Conservation (phyloP, 176 grass and related monocot species). For the Lolium rigidum region DNA sequence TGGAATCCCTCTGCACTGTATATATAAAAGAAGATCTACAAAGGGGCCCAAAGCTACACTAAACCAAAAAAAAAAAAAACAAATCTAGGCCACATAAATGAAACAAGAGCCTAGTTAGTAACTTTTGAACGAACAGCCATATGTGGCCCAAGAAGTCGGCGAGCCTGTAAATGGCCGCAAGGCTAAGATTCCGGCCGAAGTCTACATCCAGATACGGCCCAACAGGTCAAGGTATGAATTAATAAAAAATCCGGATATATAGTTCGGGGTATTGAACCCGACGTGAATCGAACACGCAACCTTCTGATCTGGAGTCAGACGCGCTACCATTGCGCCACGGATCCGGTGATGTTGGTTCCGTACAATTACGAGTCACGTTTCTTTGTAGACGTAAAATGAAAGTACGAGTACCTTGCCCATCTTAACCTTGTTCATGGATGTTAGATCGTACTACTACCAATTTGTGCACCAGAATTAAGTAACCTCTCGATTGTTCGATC, state of each 20-base stretch:
- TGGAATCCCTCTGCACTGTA: too few relatives aligned
- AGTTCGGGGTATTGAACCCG: constrained; percentile 61
- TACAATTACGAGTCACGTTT: too few relatives aligned
- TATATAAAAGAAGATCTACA: not conserved
- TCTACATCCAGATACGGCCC: not conserved
- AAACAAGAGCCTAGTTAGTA: too few relatives aligned
- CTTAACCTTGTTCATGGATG: not conserved
- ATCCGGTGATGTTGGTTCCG: constrained; percentile 16
- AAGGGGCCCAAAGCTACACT: not conserved
- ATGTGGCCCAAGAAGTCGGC: too few relatives aligned
- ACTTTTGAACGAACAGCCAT: not conserved
- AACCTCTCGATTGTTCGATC: not conserved
- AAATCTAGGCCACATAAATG: not conserved
- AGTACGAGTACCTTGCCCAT: too few relatives aligned
- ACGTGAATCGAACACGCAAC: constrained; percentile 99
- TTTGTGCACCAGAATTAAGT: not conserved
- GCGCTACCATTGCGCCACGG: constrained; percentile 98
- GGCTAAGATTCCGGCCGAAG: not conserved
- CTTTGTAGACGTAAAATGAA: too few relatives aligned
- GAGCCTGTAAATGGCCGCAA: too few relatives aligned
- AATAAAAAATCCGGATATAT: not conserved
- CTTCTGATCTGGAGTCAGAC: constrained; percentile 99
- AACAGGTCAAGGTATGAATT: not conserved
- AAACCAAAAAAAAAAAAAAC: too few relatives aligned
- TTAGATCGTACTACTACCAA: not conserved